These are phyloP conservation scores for Synchytrium microbalum DNA, from an alignment of 371 early-diverging fungal species.

Conservation along the genomic window DNA sequence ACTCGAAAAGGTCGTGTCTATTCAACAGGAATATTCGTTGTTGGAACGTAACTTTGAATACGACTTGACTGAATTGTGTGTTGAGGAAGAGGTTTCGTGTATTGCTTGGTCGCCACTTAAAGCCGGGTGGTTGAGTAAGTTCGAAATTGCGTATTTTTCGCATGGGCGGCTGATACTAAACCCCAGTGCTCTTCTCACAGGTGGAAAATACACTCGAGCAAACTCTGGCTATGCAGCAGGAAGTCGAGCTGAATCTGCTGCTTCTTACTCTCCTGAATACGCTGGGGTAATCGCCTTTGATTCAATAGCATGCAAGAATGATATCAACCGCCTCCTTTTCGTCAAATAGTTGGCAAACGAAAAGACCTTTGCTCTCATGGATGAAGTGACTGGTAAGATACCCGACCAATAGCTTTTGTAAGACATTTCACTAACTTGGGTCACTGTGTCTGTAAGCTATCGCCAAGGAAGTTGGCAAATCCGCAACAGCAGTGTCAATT, in stretches of 20 bases:
- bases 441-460: too few species aligned
- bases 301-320: too few species aligned
- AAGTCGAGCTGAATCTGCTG: background rate
- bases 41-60: constrained; percentile 36
- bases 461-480: constrained; percentile 26
- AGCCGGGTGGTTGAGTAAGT: constrained; percentile 33
- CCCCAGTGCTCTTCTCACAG: too few species aligned
- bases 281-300: too few species aligned
- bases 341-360: constrained; percentile 10
- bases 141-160: too few species aligned
- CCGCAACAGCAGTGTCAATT: constrained; percentile 35
- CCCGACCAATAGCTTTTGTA: too few species aligned
- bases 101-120: constrained; percentile 26
- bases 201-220: background rate
- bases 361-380: constrained; percentile 30
- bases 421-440: too few species aligned
- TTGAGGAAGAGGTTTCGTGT: constrained; percentile 28
- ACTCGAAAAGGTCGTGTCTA: constrained; percentile 9
- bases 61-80: constrained; percentile 31
- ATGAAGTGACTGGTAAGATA: too few species aligned
- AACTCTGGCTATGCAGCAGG: background rate
- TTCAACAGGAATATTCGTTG: constrained; percentile 20
- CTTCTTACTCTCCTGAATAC: background rate
- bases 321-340: too few species aligned
- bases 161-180: too few species aligned